Conservation (phyloP, 805 yeast species). For the Starmerella apicola region DNA sequence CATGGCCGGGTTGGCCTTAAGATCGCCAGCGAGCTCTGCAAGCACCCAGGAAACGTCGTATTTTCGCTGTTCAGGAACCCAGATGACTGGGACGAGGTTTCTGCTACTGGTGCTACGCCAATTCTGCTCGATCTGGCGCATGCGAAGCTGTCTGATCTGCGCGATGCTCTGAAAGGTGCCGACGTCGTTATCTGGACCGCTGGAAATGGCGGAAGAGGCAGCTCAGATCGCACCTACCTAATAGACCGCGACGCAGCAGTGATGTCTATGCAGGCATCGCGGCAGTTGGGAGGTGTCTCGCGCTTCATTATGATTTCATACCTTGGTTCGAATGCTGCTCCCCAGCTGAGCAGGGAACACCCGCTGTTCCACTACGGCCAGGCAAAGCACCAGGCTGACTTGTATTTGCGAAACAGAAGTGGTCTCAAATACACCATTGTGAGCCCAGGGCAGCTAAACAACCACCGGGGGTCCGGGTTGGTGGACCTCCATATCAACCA, state of each 20-base stretch:
- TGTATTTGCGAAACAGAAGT: slow-evolving; percentile 29
- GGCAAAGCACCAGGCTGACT: slow-evolving; percentile 52
- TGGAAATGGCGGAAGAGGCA: slow-evolving; percentile 46
- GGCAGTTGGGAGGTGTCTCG: slow-evolving; percentile 30
- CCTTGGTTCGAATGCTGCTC: slow-evolving; percentile 36
- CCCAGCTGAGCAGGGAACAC: slow-evolving; percentile 34
- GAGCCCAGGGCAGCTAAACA: slow-evolving; percentile 39
- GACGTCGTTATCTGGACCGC: slow-evolving; percentile 51
- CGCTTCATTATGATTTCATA: slow-evolving; percentile 47
- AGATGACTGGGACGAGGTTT: slow-evolving; percentile 35
- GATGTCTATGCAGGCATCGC: slow-evolving; percentile 43
- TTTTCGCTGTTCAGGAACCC: slow-evolving; percentile 35
- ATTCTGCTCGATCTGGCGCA: slow-evolving; percentile 31
- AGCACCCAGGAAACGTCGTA: slow-evolving; percentile 24
- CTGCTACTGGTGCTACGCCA: slow-evolving; percentile 28
- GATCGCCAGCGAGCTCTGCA: slow-evolving; percentile 30
- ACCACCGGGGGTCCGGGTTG: slow-evolving; percentile 35
- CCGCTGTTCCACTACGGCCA: slow-evolving; percentile 40
- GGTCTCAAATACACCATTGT: slow-evolving; percentile 43
- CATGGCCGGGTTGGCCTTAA: slow-evolving; percentile 47
- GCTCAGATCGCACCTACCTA: slow-evolving; percentile 33
- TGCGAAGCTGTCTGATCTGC: slow-evolving; percentile 28
- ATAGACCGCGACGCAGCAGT: slow-evolving; percentile 54
- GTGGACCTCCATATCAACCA: slow-evolving; percentile 26
- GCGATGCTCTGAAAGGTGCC: slow-evolving; percentile 33